Conservation (phyloP, 2,329 filamentous ascomycete genomes). For the Cephalotrichum gorgonifer region DNA sequence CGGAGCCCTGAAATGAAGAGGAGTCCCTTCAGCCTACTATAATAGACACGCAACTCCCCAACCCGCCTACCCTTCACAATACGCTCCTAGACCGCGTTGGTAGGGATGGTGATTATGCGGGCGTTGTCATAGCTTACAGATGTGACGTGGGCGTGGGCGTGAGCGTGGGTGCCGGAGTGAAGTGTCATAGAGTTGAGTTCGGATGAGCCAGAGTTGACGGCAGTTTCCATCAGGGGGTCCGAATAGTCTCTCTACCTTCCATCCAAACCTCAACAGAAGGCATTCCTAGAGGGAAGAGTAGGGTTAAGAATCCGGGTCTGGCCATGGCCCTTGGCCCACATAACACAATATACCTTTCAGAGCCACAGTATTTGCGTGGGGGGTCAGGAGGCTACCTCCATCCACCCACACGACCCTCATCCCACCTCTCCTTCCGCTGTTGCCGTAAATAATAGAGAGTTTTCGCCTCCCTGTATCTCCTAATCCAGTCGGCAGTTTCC, state of each 20-base stretch:
- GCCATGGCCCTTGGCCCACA: too few species aligned
- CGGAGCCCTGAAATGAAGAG: conserved; percentile 77
- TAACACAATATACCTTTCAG: too few species aligned
- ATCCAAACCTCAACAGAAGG: too few species aligned
- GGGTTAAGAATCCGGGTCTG: too few species aligned
- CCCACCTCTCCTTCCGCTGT: conserved; percentile 88
- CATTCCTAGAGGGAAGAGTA: too few species aligned
- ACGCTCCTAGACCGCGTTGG: not conserved
- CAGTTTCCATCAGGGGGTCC: too few species aligned
- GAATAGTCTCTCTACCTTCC: too few species aligned
- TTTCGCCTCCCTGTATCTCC: conserved; percentile 69
- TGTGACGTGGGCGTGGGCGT: too few species aligned
- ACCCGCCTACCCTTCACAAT: not conserved
- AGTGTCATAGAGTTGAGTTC: too few species aligned
- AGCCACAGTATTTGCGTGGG: not conserved
- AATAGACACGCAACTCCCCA: not conserved
- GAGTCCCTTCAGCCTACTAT: conserved; percentile 62
- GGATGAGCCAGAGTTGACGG: too few species aligned
- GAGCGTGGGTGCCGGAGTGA: too few species aligned
- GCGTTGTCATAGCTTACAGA: too few species aligned
- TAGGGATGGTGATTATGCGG: not conserved
- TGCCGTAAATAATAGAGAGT: conserved; percentile 68
- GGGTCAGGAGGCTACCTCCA: conserved; percentile 60
- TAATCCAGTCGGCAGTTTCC: conserved; percentile 78
- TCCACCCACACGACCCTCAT: conserved; percentile 87